Evolutionary conservation across 192 early-diverging fungal species (phyloP).

Genomic region (Rhizophagus sp.): DNA sequence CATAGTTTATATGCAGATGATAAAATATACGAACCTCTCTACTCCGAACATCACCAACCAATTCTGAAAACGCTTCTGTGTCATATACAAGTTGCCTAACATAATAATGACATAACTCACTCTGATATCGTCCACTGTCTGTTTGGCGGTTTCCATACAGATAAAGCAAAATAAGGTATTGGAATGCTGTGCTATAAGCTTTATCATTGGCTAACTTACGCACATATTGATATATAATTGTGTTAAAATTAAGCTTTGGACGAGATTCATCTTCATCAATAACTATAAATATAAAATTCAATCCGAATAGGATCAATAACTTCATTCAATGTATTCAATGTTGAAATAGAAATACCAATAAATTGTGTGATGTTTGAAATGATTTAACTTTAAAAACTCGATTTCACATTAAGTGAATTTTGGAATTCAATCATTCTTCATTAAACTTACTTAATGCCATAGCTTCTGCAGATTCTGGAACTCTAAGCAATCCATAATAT

Average conservation of each 20-base stretch:
- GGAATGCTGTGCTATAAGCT: neutral
- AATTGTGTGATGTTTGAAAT: too few species aligned
- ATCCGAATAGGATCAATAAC: conserved; percentile 21
- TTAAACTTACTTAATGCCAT: conserved; percentile 36
- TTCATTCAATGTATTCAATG: neutral
- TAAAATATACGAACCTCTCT: neutral
- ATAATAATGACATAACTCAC: conserved; percentile 22
- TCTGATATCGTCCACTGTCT: conserved; percentile 15
- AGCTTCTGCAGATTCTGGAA: conserved; percentile 57
- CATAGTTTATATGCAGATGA: neutral
- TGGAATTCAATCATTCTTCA: neutral
- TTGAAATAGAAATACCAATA: too few species aligned
- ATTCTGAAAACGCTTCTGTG: conserved; percentile 7
- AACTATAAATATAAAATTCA: conserved; percentile 38
- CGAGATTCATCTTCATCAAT: conserved; percentile 32
- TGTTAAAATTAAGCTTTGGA: conserved; percentile 33
- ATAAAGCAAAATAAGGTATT: conserved; percentile 23
- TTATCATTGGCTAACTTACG: neutral
- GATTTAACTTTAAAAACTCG: too few species aligned
- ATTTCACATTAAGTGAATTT: neutral
- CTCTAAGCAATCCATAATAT: conserved; percentile 75
- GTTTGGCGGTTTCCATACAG: conserved; percentile 6
- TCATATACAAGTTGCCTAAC: conserved; percentile 28
- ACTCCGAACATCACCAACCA: conserved; percentile 4
- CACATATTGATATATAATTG: conserved; percentile 10